Evolutionary conservation across 306 rosid genomes (phyloP).

Genomic region (Ammopiptanthus mongolicus): DNA sequence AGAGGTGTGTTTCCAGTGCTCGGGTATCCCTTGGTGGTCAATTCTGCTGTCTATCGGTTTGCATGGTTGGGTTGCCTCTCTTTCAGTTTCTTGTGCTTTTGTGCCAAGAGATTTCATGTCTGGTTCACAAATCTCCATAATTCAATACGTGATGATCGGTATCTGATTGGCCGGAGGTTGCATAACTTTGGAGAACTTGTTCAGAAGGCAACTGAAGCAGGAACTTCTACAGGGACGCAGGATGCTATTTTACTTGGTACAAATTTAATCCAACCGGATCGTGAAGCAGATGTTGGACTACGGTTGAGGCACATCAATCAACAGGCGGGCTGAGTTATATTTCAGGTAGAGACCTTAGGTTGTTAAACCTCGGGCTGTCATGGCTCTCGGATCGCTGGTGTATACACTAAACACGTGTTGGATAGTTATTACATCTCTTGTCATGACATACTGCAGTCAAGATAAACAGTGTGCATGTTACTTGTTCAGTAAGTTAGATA

Average conservation of each 20-base stretch:
- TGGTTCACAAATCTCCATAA: slow-evolving; percentile 99
- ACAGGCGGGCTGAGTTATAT: slow-evolving; percentile 25
- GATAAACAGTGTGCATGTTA: slow-evolving; percentile 21
- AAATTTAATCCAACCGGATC: slow-evolving; percentile 39
- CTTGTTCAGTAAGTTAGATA: slow-evolving; percentile 23
- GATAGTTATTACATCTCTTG: slow-evolving; percentile 16
- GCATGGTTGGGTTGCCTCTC: slow-evolving; percentile 98
- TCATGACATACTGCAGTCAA: slow-evolving; percentile 14
- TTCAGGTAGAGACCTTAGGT: slow-evolving; percentile 10
- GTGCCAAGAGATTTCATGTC: slow-evolving; percentile 92
- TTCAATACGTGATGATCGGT: slow-evolving; percentile 94
- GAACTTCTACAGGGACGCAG: slow-evolving; percentile 27
- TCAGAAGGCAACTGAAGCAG: slow-evolving; percentile 39
- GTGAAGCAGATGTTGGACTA: slow-evolving; percentile 65
- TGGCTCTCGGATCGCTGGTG: slow-evolving; percentile 26
- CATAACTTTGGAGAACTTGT: slow-evolving; percentile 82
- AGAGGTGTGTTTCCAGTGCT: slow-evolving; percentile 90
- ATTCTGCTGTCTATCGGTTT: slow-evolving; percentile 94
- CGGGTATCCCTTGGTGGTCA: slow-evolving; percentile 89
- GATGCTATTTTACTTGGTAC: slow-evolving; percentile 25
- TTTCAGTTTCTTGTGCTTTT: slow-evolving; percentile 75
- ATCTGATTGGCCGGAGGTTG: slow-evolving; percentile 85
- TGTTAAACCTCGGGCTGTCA: slow-evolving; percentile 12
- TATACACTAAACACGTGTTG: slow-evolving; percentile 16
- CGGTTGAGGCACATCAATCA: slow-evolving; percentile 54